Evolutionary conservation across 2,329 filamentous ascomycete genomes (phyloP).

Genomic region (Pseudohalonectria lignicola): DNA sequence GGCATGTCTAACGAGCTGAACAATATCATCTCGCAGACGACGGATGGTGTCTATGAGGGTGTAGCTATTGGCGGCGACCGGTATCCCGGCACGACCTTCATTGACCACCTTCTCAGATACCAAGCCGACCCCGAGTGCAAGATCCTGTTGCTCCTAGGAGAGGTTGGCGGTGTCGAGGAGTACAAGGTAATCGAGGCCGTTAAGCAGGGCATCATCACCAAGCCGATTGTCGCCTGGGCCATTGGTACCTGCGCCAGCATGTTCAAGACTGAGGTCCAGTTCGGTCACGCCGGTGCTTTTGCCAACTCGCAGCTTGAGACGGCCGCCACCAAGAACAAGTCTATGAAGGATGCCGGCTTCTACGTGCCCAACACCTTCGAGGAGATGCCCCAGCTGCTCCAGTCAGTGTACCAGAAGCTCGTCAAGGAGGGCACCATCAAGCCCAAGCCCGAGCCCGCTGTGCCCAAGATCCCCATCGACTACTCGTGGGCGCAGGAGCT

Average conservation of each 20-base stretch:
- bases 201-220: constrained; percentile 87
- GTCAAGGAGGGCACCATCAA: constrained; percentile 77
- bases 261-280: constrained; percentile 99
- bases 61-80: constrained; percentile 98
- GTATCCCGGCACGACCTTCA: constrained; percentile 98
- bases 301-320: constrained; percentile 99
- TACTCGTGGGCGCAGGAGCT: constrained; percentile 99
- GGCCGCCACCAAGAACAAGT: constrained; percentile 91
- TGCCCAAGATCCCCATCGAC: constrained; percentile 98
- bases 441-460: constrained; percentile 77
- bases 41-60: constrained; percentile 97
- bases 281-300: constrained; percentile 96
- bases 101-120: constrained; percentile 95
- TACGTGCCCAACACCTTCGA: constrained; percentile 93
- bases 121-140: constrained; percentile 96
- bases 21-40: constrained; percentile 96
- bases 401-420: constrained; percentile 77
- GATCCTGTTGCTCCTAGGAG: constrained; percentile 89
- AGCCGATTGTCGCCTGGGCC: constrained; percentile 98
- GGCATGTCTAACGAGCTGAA: constrained; percentile 99
- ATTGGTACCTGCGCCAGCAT: constrained; percentile 98
- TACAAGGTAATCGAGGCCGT: constrained; percentile 99
- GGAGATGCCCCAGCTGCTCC: constrained; percentile 72
- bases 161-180: constrained; percentile 98
- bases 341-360: constrained; percentile 91